Conservation (phyloP, 2,329 filamentous ascomycete species). For the Grosmannia serpens region DNA sequence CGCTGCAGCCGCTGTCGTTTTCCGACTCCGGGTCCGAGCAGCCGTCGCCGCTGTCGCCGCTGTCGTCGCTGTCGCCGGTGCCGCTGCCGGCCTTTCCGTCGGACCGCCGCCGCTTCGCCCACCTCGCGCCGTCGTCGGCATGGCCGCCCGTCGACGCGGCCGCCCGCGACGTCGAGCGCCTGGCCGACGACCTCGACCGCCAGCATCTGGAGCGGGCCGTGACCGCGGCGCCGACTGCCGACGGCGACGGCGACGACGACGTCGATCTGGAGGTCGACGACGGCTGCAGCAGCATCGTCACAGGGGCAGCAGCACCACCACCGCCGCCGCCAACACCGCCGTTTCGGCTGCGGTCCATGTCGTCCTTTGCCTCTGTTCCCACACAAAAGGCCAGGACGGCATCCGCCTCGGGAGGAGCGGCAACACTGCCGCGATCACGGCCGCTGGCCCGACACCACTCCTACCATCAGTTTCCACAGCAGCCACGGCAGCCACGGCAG, state of each 20-base stretch:
- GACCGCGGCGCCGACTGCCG: not conserved
- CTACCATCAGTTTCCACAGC: not conserved
- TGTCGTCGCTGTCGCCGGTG: not conserved
- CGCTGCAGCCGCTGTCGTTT: not conserved
- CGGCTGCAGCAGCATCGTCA: not conserved
- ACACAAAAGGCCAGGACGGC: not conserved
- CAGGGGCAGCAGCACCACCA: no score
- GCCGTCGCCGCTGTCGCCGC: not conserved
- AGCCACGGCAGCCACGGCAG: not conserved
- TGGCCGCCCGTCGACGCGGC: constrained; percentile 1
- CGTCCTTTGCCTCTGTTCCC: not conserved
- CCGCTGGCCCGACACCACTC: not conserved
- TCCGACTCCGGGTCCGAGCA: not conserved
- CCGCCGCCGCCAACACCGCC: not conserved
- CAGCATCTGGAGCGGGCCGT: constrained; percentile 3
- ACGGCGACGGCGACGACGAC: not conserved
- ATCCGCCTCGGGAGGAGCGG: not conserved
- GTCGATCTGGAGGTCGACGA: not conserved
- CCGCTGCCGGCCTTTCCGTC: not conserved
- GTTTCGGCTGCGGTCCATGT: not conserved
- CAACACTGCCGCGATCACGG: not conserved
- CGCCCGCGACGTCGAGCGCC: constrained; percentile 3
- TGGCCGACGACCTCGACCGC: constrained; percentile 3
- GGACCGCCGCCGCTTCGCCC: not conserved
- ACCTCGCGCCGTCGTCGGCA: constrained; percentile 1